Evolutionary conservation across 306 rosid species (phyloP).

Genomic region (Abrus precatorius): DNA sequence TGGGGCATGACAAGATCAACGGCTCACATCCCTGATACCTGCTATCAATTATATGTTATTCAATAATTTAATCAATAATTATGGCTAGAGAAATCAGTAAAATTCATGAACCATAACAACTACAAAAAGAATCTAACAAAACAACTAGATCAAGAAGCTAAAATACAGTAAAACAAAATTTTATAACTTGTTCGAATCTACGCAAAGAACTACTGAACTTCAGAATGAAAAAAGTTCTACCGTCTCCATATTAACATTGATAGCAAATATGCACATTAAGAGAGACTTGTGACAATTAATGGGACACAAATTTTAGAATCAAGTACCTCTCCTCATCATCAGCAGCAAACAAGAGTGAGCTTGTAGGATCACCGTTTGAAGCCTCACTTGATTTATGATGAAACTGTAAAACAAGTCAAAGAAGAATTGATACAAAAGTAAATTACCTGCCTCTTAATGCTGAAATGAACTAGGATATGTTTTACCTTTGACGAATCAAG

Average conservation of each 20-base stretch:
- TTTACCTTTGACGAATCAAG: conserved; percentile 90
- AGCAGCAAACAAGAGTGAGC: conserved; percentile 63
- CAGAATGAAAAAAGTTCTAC: background rate
- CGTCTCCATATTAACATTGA: conserved; percentile 32
- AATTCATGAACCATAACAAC: background rate
- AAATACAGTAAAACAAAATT: conserved; percentile 18
- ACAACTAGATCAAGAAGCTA: conserved; percentile 13
- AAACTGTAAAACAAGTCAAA: conserved; percentile 62
- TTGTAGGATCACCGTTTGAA: conserved; percentile 64
- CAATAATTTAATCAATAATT: conserved; percentile 35
- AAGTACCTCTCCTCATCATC: conserved; percentile 88
- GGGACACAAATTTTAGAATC: conserved; percentile 33
- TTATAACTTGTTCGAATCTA: conserved; percentile 14
- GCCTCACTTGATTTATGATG: conserved; percentile 77
- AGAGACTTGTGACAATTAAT: conserved; percentile 19
- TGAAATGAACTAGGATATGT: conserved; percentile 36
- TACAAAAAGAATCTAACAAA: conserved; percentile 28
- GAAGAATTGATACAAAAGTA: conserved; percentile 31
- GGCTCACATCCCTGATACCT: conserved; percentile 88
- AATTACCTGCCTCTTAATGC: conserved; percentile 29
- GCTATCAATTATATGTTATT: conserved; percentile 52
- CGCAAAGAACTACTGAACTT: background rate
- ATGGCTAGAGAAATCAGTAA: conserved; percentile 15
- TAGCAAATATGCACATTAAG: conserved; percentile 9
- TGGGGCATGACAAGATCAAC: conserved; percentile 82